Base-by-base conservation (phyloP, 441 rosid species). In the Bocquillonia castaneifolia region DNA sequence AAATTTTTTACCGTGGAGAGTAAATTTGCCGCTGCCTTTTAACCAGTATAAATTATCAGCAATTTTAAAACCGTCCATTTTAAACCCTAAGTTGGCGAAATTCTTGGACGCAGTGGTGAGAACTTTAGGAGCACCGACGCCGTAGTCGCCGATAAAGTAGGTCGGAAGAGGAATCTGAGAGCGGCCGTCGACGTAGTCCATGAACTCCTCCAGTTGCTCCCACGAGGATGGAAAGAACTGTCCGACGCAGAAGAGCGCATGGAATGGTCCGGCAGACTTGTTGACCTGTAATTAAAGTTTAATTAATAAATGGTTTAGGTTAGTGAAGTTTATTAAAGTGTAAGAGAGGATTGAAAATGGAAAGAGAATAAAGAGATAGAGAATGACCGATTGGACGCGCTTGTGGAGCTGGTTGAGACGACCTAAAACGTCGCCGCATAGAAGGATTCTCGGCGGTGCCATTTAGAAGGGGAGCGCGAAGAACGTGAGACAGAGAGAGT, bases 211-310 rank as follows among this genome's bases (percentile, higher is more conserved):
- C 5, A 85, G 79, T 26, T 66, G 73, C 50, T 88, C 97, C 61
- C 84, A 72, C 20, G 89, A 81, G 76, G 80, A 94, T 0, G 97
- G 92, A 45, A 93, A 91, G 84, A 91, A 93, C 78, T 91, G 96
- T 0, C 98, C 98, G 29, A 91, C 97, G 79, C 97, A 91, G 22
- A 93, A 64, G 28, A 93, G 81, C 45, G 85, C 93, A 66, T 91
- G 95, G 77, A 93, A 93, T 26, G 93, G 98, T 15, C 98, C 98
- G 0, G 95, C 89, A 3, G 98, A 84, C 76, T 93, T 93, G 81
- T 80, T 91, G 64, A 88, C 98, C 97, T 87, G 79, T 40, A 26
- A 25, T 29, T 61, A 60, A 10, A 8, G 17, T 26, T 31, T 31
- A 23, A 6, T 40, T 40, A 18, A 74, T 42, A 22, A 29, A 13